Percentiles rank a stretch among this genome's conserved stretches.
phyloP scores from a whole-genome alignment of 1,284 basidiomycete genomes.

The Naganishia sp. region DNA sequence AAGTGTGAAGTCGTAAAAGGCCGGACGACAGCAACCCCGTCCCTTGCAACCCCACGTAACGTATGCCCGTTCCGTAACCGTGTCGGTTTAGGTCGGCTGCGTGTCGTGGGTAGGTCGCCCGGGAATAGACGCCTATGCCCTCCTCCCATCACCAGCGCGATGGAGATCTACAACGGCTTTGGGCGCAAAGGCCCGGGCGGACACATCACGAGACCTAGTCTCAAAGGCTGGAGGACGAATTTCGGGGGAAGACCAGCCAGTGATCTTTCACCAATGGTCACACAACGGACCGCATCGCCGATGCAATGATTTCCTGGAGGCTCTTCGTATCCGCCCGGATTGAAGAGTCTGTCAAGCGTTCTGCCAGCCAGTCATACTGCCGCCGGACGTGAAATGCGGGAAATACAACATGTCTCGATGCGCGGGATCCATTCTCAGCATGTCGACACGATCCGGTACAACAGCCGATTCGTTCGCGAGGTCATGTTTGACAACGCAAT shows the following conservation, averaged over 20 bases:
- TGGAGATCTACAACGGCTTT: not conserved
- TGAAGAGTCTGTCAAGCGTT: constrained; percentile 3
- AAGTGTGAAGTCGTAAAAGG: constrained; percentile 24
- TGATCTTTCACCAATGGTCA: not conserved
- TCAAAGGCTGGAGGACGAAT: not conserved
- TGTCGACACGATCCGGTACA: constrained; percentile 13
- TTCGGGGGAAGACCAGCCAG: not conserved
- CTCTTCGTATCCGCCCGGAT: not conserved
- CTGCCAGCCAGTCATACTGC: not conserved
- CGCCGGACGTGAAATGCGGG: constrained; percentile 25
- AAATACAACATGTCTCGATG: constrained; percentile 1
- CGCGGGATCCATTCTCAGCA: not conserved
- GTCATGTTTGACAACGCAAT: not conserved
- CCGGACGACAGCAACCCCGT: constrained; percentile 19
- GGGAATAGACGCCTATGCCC: constrained; percentile 24
- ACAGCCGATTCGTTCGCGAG: constrained; percentile 19
- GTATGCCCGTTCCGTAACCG: constrained; percentile 9
- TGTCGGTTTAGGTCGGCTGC: constrained; percentile 2
- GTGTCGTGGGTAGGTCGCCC: constrained; percentile 3
- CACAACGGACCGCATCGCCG: not conserved
- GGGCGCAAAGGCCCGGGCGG: constrained; percentile 23
- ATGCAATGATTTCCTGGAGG: constrained; percentile 12
- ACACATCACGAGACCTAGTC: constrained; percentile 10
- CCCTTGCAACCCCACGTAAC: not conserved
- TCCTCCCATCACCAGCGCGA: not conserved